Conservation (phyloP, 2,329 filamentous ascomycete species). For the Diaporthe citriasiana region DNA sequence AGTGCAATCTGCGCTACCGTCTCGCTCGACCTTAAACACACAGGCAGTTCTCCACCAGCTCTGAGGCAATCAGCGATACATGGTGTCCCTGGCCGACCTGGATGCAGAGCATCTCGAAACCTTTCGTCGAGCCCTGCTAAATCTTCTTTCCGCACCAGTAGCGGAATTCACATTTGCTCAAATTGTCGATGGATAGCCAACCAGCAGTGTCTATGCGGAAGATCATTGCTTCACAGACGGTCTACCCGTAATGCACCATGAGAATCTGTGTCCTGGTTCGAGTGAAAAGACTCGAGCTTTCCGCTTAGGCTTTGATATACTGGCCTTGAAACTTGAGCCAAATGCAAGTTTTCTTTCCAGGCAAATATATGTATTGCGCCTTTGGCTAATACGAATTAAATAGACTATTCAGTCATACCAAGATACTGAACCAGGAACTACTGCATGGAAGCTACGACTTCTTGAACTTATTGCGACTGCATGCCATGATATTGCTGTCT, state of each 20-base stretch:
- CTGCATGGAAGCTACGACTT: slow-evolving; percentile 8
- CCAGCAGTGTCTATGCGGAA: slow-evolving; percentile 51
- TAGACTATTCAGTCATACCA: slow-evolving; percentile 6
- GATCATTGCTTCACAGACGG: background rate
- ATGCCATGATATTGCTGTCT: slow-evolving; percentile 15
- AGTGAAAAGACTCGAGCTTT: background rate
- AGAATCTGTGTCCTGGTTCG: background rate
- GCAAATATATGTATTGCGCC: background rate
- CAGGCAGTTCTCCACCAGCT: background rate
- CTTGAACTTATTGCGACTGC: slow-evolving; percentile 5
- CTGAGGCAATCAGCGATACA: background rate
- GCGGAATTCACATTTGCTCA: slow-evolving; percentile 23
- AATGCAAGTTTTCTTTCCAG: background rate
- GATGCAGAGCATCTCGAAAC: background rate
- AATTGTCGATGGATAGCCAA: slow-evolving; percentile 54
- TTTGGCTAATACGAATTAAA: background rate
- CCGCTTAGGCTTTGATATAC: background rate
- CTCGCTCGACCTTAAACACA: background rate
- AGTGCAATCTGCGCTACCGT: background rate
- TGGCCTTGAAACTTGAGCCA: background rate
- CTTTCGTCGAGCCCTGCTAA: slow-evolving; percentile 41
- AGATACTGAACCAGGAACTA: background rate
- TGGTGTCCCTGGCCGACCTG: background rate
- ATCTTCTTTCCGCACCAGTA: slow-evolving; percentile 43
- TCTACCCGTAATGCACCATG: background rate